Evolutionary conservation across 257 asterid genomes (phyloP).

Genomic region (Verbascum thapsus): DNA sequence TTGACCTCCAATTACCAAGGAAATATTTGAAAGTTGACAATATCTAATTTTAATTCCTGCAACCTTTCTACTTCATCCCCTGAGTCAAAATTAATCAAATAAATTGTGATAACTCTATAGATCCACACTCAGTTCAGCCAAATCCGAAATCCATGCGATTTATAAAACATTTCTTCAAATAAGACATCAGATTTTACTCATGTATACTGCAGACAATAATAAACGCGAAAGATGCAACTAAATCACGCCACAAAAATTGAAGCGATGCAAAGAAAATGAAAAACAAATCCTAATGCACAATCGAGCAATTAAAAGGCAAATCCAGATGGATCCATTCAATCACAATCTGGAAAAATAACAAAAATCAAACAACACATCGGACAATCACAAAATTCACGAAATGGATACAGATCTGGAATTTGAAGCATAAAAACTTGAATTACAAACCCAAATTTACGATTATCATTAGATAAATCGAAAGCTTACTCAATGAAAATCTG

Average conservation of each 20-base stretch:
- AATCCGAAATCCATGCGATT: not conserved
- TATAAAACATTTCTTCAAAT: not conserved
- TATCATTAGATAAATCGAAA: not conserved
- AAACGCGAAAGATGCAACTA: too few relatives aligned
- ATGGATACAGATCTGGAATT: constrained; percentile 19
- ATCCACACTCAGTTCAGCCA: too few relatives aligned
- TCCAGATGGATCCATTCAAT: constrained; percentile 1
- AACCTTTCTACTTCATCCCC: not conserved
- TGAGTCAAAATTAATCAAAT: not conserved
- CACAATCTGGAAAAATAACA: not conserved
- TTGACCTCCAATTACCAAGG: not conserved
- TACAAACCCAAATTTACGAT: not conserved
- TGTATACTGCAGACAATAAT: too few relatives aligned
- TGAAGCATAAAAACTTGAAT: not conserved
- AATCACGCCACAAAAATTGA: not conserved
- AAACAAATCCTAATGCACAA: not conserved
- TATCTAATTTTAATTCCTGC: not conserved
- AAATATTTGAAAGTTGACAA: not conserved
- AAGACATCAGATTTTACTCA: not conserved
- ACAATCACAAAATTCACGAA: constrained; percentile 11
- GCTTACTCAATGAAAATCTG: constrained; percentile 15
- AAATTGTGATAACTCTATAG: not conserved
- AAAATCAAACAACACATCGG: not conserved
- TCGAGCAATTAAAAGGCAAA: not conserved
- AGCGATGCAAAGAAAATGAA: not conserved